Evolutionary conservation across 169 alveolate species (phyloP).

Genomic region (Babesia ovis): DNA sequence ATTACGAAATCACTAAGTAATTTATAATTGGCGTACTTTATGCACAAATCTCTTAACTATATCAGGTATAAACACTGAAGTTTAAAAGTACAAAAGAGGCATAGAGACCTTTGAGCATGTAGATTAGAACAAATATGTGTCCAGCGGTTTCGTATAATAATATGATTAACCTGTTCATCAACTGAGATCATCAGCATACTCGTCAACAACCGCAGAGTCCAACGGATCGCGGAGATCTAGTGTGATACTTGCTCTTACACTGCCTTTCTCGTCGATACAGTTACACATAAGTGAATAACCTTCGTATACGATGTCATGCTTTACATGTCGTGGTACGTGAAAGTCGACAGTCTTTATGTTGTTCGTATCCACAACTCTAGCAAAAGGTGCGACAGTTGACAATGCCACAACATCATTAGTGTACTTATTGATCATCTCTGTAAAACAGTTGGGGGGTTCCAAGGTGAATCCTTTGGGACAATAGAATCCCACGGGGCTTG

Average conservation of each 20-base stretch:
- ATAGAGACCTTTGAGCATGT: no score
- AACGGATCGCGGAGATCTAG: slow-evolving; percentile 3
- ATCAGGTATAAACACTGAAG: no score
- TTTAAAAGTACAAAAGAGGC: no score
- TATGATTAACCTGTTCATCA: no score
- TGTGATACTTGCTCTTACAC: slow-evolving; percentile 1
- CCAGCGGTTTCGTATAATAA: no score
- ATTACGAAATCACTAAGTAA: no score
- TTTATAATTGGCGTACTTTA: no score
- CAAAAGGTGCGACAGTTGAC: slow-evolving; percentile 4
- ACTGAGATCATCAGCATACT: slow-evolving; percentile 3
- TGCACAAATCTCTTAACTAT: no score
- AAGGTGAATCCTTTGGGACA: slow-evolving; percentile 46
- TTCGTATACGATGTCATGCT: not conserved
- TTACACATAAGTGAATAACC: not conserved
- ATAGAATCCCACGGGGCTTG: slow-evolving; percentile 58
- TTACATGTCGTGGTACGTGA: not conserved
- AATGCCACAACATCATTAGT: not conserved
- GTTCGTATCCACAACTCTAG: not conserved
- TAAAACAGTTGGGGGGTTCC: slow-evolving; percentile 58
- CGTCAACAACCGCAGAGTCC: not conserved
- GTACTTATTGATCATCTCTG: not conserved
- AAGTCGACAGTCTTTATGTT: slow-evolving; percentile 5
- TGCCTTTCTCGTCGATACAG: slow-evolving; percentile 11
- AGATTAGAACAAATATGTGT: no score